Conservation (phyloP, 345 rosid species). For the Eucalyptus sp. region DNA sequence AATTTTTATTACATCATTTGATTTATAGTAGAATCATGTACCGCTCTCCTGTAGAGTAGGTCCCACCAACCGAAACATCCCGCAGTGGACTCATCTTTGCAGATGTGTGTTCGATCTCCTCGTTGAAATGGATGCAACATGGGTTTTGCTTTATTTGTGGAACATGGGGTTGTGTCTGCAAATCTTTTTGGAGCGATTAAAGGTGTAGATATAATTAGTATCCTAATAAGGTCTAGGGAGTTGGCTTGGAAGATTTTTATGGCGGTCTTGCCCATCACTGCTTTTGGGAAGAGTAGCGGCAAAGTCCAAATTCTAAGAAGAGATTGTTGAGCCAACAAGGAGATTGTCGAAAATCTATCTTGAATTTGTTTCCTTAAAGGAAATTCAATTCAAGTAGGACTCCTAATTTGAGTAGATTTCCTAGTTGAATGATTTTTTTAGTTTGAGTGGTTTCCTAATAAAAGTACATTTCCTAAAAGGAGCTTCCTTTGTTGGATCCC, state of each 20-base stretch:
- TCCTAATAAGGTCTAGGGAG: background rate
- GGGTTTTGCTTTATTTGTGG: background rate
- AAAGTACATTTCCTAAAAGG: background rate
- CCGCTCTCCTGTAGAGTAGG: rapidly evolving
- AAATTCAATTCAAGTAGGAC: background rate
- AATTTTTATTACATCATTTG: rapidly evolving
- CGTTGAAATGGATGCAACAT: background rate
- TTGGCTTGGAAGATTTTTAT: background rate
- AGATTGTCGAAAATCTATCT: background rate
- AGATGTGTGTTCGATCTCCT: background rate
- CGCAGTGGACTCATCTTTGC: rapidly evolving
- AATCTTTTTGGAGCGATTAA: background rate
- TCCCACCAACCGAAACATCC: background rate
- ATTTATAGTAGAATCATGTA: background rate
- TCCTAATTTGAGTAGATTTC: background rate
- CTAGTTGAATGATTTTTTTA: background rate
- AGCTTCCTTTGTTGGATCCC: background rate
- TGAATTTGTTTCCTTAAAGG: background rate
- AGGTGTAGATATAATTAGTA: background rate
- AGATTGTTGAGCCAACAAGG: background rate
- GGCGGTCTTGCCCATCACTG: rapidly evolving
- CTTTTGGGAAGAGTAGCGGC: background rate
- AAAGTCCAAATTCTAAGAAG: background rate
- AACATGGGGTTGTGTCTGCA: background rate
- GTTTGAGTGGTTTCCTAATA: background rate